Evolutionary conservation across 148 eudicot genomes (phyloP).

Genomic region (Spergularia marina): DNA sequence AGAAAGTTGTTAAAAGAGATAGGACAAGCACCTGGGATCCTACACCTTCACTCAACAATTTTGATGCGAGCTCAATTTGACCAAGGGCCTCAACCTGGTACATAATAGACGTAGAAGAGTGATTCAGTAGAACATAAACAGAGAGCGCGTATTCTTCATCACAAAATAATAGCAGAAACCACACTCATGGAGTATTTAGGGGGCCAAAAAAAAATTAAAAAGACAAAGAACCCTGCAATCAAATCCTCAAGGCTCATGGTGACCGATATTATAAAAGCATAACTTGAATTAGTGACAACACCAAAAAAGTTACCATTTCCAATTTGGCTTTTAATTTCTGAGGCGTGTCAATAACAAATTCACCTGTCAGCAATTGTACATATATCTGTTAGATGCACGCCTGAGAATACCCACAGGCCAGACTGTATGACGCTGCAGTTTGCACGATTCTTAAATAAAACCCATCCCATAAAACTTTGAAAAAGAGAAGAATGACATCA

Average conservation of each 20-base stretch:
- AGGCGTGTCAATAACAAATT: conserved; percentile 93
- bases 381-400: conserved; percentile 8
- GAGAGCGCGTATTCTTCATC: neutral
- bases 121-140: conserved; percentile 5
- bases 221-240: neutral
- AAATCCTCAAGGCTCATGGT: neutral
- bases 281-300: neutral
- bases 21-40: conserved; percentile 31
- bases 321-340: conserved; percentile 81
- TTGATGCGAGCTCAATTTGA: conserved; percentile 91
- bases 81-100: conserved; percentile 93
- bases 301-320: conserved; percentile 68
- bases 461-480: neutral
- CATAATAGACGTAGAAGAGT: conserved; percentile 19
- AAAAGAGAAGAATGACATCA: neutral
- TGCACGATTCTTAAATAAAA: neutral
- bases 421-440: neutral
- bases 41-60: conserved; percentile 62
- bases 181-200: neutral
- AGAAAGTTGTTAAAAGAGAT: neutral
- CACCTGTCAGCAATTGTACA: conserved; percentile 56
- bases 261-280: neutral
- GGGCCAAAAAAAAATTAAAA: neutral
- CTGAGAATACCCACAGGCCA: neutral
- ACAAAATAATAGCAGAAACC: neutral